Conservation (phyloP, 2,329 filamentous ascomycete genomes). For the Fusarium protoensiforme region DNA sequence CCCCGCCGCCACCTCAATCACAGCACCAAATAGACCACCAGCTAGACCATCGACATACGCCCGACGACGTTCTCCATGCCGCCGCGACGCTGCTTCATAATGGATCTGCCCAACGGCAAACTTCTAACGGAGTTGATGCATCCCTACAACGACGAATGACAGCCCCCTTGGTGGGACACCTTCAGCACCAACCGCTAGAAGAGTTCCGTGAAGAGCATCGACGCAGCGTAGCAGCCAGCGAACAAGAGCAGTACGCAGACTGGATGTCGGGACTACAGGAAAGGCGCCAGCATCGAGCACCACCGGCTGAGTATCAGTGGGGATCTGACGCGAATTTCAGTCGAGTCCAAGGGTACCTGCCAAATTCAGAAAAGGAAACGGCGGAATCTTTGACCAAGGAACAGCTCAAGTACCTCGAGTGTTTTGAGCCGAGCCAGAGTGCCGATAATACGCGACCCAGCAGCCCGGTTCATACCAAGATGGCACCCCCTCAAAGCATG, state of each 20-base stretch:
- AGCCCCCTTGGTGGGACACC: conserved; percentile 53
- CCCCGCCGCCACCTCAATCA: conserved; percentile 37
- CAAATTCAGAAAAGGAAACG: conserved; percentile 66
- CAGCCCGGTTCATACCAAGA: conserved; percentile 58
- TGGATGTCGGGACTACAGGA: conserved; percentile 54
- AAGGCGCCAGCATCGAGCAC: conserved; percentile 46
- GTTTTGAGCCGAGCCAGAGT: conserved; percentile 68
- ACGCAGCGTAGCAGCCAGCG: conserved; percentile 45
- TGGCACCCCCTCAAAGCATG: conserved; percentile 20
- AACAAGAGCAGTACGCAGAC: conserved; percentile 53
- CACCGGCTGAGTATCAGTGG: conserved; percentile 67
- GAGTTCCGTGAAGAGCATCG: conserved; percentile 55
- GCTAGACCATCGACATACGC: conserved; percentile 46
- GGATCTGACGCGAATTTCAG: conserved; percentile 76
- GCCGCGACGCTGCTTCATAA: conserved; percentile 65
- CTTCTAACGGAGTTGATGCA: conserved; percentile 41
- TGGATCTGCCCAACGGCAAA: conserved; percentile 43
- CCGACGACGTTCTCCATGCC: conserved; percentile 66
- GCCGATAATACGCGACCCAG: conserved; percentile 68
- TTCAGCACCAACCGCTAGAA: conserved; percentile 56
- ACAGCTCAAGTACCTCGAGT: conserved; percentile 66
- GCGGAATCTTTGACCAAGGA: conserved; percentile 66
- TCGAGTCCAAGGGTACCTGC: conserved; percentile 66
- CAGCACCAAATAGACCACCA: conserved; percentile 37
- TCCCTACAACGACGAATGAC: conserved; percentile 40